A percentile compares a stretch with the other conserved stretches of the same genome.
These are phyloP conservation scores for Phytophthora uliginosa DNA, from an alignment of 352 stramenopile species.

Conservation along the genomic window DNA sequence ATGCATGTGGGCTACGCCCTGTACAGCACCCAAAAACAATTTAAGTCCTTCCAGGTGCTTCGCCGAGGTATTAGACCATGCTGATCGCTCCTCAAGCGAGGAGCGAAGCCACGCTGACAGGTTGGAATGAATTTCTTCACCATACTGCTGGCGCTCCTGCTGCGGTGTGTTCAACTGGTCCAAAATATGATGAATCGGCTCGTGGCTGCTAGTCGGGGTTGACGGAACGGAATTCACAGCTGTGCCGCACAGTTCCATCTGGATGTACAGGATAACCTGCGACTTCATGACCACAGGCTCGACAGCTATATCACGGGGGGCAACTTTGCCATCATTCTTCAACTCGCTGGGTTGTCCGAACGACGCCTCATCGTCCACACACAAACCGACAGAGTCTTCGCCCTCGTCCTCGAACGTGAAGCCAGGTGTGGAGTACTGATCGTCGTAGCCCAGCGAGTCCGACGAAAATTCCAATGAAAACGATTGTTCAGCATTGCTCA, in stretches of 20 bases:
- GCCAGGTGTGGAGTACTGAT: conserved; percentile 57
- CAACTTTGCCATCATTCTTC: conserved; percentile 25
- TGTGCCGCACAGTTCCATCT: conserved; percentile 79
- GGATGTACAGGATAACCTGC: conserved; percentile 78
- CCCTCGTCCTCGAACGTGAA: conserved; percentile 70
- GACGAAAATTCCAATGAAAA: conserved; percentile 68
- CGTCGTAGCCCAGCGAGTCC: conserved; percentile 60
- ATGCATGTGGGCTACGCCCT: conserved; percentile 85
- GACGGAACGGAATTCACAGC: conserved; percentile 30
- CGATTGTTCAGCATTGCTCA: conserved; percentile 42
- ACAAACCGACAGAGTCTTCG: conserved; percentile 49
- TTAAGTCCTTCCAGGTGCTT: conserved; percentile 73
- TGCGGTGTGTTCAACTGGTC: conserved; percentile 47
- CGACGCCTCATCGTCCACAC: conserved; percentile 35
- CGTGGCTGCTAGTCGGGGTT: conserved; percentile 31
- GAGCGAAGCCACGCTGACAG: conserved; percentile 78
- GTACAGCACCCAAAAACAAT: conserved; percentile 70
- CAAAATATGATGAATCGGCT: conserved; percentile 60
- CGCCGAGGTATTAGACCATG: conserved; percentile 42
- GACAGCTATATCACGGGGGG: conserved; percentile 5
- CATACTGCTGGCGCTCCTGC: conserved; percentile 32
- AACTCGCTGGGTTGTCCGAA: conserved; percentile 33
- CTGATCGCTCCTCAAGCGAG: conserved; percentile 60
- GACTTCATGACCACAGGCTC: conserved; percentile 40
- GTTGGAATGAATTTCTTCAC: conserved; percentile 62